Evolutionary conservation across 768 basidiomycete genomes (phyloP), one percentile per base, ranked within the genome.

Genomic region (Tulasnella sp.): DNA sequence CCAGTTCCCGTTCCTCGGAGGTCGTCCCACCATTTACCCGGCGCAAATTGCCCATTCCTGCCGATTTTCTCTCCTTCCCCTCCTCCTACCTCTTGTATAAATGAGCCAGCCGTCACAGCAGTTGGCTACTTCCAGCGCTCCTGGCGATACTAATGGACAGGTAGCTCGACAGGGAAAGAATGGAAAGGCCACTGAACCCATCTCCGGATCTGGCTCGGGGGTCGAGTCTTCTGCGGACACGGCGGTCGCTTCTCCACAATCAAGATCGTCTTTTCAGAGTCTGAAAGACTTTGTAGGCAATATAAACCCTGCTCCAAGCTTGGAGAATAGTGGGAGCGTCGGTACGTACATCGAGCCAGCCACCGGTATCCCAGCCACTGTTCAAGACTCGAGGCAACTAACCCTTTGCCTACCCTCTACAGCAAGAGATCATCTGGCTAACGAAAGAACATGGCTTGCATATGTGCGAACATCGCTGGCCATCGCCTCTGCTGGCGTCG

Each of bases 391-490:
- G 24, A 37, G 28, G 9, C 14, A 22, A 20, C 34, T 54, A 12
- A 22, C 31, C n/a, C 44, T 28, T 40, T 22, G 46, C 24, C 77
- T 22, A 28, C 58, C 50, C 20, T 73, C 42, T 46, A 20, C 22
- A 83, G 91, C 91, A 11, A 88, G 91, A 14, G 91, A 92, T 82
- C 91, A 92, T 82, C 86, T 92, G 0, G 91, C 91, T 2, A 90
- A 88, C 22, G 91, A 92, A 82, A 86, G 91, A 73, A 92, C 91
- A 2, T 92, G 90, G 83, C 85, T 92, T 50, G 91, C 91, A 18
- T 92, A 92, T 82, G 86, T 91, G 75, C 87, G 91, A n/a, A 92
- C 91, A 2, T 91, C 91, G 83, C 86, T 92, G 73, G 89, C 90
- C 1, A 87, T 91, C 50, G 89, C 90, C 3, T 88, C 90, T 2